Evolutionary conservation across 2,329 filamentous ascomycete species (phyloP), one percentile per base, ranked within the genome.

Genomic region (Aspergillus quadricinctus): DNA sequence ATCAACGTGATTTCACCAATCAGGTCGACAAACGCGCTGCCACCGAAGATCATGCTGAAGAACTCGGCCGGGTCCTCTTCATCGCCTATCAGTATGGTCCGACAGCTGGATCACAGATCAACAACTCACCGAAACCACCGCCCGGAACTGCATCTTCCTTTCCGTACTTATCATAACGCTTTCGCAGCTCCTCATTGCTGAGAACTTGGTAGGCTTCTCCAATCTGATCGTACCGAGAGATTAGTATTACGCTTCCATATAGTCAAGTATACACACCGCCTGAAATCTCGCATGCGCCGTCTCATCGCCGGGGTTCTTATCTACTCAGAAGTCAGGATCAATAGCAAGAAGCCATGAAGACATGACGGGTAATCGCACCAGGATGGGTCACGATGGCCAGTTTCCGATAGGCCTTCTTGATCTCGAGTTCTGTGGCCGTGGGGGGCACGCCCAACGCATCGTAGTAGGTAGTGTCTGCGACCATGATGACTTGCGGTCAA

Each of bases 1-100:
- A 99, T 97, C 56, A 99, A 85, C 51, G 90, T 94, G 66, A 99
- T 96, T 81, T 99, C 94, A 64, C 94, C 94, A 69, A 99, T 97
- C 81, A 94, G 91, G 79, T 99, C 93, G 59, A 88, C 81, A 69
- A 99, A 99, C 11, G 93, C 92, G 67, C 97, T 93, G 58, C 94
- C 94, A 65, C 94, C 94, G 71, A 99, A 99, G 66, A 99, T 99
- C 80, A 92, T 95, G 68, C 89, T 89, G 78, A 99, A 99, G 83
- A 99, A 99, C 77, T 99, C 94, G 62, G 92, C 84, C 1, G 94
- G 94, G 73, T 99, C 94, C 80, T 88, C 85, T 84, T 69, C 54
- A 53, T 48, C 27, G 37, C n/a, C 27, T 31, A 51, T 56, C 54
- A 56, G 54, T 43, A 46, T 25, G 14, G 10, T 43, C 2, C 14